Percentiles rank a stretch among this genome's conserved stretches.
Conservation (phyloP, 495 filamentous ascomycete species). For the Aspergillus wentii region DNA sequence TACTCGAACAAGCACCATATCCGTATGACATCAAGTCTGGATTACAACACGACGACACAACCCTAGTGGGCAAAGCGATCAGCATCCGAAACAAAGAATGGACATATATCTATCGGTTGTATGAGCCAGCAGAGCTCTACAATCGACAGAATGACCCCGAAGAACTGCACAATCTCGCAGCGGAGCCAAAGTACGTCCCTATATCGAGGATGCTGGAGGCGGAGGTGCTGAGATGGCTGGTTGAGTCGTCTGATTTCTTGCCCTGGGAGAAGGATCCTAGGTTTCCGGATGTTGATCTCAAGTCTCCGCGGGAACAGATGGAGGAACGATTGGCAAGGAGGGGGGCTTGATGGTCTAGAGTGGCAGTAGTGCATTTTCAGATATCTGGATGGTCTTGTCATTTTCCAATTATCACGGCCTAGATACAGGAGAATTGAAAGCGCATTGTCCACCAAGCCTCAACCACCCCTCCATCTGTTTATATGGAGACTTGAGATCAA, state of each 20-base stretch:
- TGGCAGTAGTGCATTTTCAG: too few relatives aligned
- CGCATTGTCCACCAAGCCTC: too few relatives aligned
- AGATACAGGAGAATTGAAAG: too few relatives aligned
- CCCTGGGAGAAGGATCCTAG: conserved; percentile 13
- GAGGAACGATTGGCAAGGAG: conserved; percentile 9
- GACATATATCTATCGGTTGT: conserved; percentile 21
- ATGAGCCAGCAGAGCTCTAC: conserved; percentile 23
- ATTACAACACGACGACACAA: conserved; percentile 23
- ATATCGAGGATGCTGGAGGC: conserved; percentile 10
- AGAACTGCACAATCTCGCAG: conserved; percentile 19
- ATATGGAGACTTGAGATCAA: too few relatives aligned
- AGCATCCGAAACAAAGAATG: conserved; percentile 14
- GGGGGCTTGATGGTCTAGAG: too few relatives aligned
- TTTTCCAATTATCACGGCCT: too few relatives aligned
- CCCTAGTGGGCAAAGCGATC: conserved; percentile 20
- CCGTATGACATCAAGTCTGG: conserved; percentile 23
- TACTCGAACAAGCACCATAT: conserved; percentile 20
- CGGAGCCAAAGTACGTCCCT: conserved; percentile 8
- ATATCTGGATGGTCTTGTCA: too few relatives aligned
- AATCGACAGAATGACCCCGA: conserved; percentile 12
- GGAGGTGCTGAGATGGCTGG: conserved; percentile 17
- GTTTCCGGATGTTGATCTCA: conserved; percentile 19
- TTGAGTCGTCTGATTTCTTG: conserved; percentile 13
- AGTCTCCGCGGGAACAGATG: conserved; percentile 13
- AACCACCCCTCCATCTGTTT: too few relatives aligned